Base-by-base conservation (phyloP, 2,329 filamentous ascomycete species). In the Fusarium robinianum region DNA sequence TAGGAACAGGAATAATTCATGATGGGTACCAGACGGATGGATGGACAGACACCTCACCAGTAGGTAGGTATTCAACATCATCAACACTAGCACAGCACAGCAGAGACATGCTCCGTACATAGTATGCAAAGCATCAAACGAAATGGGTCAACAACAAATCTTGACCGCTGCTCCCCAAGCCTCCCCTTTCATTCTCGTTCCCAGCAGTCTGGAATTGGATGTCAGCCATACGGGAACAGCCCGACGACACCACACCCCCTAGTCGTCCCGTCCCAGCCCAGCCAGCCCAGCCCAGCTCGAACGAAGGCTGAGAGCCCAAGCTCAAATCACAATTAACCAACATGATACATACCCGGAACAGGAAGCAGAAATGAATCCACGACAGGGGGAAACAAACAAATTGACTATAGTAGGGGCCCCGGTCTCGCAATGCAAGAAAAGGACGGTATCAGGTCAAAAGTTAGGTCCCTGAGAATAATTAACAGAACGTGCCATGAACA, bases 221-320 rank as follows among this genome's bases (percentile, higher is more conserved):
- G 14, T 22, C 11, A 24, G 41, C 33, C 47, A 33, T 33, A 54
- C 51, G 51, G 51, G 39, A 41, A 41, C 38, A 11, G 41, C 41
- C 51, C 47, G 42, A 47, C 15, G n/a, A 49, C 15, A 16, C 32
- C 27, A 24, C n/a, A 21, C 16, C 31, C 16, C 27, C 6, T 25
- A 4, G 26, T 26, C 5, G 51, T 48, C 23, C 15, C 19, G 29
- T n/a, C n/a, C n/a, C n/a, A n/a, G n/a, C n/a, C n/a, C n/a, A n/a
- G n/a, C n/a, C n/a, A n/a, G n/a, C n/a, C n/a, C n/a, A n/a, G n/a
- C n/a, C n/a, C n/a, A n/a, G n/a, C n/a, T n/a, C n/a, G n/a, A n/a
- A n/a, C n/a, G n/a, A n/a, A n/a, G n/a, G n/a, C n/a, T n/a, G n/a
- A n/a, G n/a, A n/a, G n/a, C n/a, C n/a, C n/a, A n/a, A n/a, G n/a